Evolutionary conservation across 257 asterid species (phyloP), one percentile per base, ranked within the genome.

Genomic region (Ligustrum vulgare): DNA sequence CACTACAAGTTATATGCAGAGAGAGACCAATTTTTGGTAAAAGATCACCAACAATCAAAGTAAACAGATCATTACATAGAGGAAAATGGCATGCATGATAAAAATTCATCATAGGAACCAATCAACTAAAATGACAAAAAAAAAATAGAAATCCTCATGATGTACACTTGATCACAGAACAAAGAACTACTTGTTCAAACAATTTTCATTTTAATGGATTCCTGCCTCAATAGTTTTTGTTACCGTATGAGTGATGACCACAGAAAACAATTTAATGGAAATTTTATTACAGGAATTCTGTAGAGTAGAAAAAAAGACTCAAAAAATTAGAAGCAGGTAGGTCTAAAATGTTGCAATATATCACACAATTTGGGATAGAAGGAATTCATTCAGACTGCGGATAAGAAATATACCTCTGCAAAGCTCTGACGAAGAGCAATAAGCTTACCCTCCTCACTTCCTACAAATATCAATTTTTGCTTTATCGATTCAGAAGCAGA

Each of bases 401-500:
- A 75, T 47, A 13, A 79, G 56, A 72, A 36, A 20, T 73, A 68
- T 88, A 91, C 98, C 96, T 91, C 91, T 37, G 87, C 80, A 86
- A 93, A 93, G 81, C 88, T 82, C 86, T 93, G 99, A 45, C 90
- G 98, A 85, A 95, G 97, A 74, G 96, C 99, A 69, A 91, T 82
- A 78, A 91, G 91, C 82, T 93, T 95, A 72, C 99, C 99, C 84
- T 95, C 97, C 86, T 95, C 99, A 69, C 97, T 95, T 75, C 99
- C 99, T 20, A 90, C 99, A 72, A 77, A 95, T 41, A 86, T 80
- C 74, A 95, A 87, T 81, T 87, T 88, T 82, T 95, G 99, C 85
- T 91, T 91, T 77, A 95, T 87, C 33, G 90, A 78, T 70, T 90
- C 93, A 67, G 96, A 93, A 43, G 98, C 98, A 35, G 98, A 84